phyloP scores from a whole-genome alignment of 1,284 basidiomycete species.

The Sparassis latifolia region DNA sequence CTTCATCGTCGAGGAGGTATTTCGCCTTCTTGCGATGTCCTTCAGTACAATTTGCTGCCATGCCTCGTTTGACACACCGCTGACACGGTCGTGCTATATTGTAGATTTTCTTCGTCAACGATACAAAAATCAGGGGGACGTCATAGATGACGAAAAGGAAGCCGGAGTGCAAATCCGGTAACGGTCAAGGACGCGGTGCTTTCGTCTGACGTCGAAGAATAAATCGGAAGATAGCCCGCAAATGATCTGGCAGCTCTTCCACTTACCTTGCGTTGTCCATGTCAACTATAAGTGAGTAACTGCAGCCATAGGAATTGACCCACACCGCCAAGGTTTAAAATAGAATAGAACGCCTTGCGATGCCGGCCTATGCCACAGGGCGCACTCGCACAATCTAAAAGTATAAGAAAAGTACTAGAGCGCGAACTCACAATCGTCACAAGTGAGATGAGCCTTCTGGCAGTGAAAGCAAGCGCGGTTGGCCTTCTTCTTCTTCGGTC shows the following conservation, averaged over 20 bases:
- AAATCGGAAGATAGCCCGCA: too few species aligned
- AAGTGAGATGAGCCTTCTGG: conserved; percentile 94
- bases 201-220: too few species aligned
- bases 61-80: conserved; percentile 91
- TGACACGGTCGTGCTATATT: conserved; percentile 85
- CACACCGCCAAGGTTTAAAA: too few species aligned
- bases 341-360: too few species aligned
- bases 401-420: background rate
- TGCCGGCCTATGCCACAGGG: too few species aligned
- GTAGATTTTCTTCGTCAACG: background rate
- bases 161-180: background rate
- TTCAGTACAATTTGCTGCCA: conserved; percentile 85
- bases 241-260: too few species aligned
- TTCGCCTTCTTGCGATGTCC: conserved; percentile 98
- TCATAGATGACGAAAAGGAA: background rate
- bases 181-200: too few species aligned
- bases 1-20: conserved; percentile 89
- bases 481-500: conserved; percentile 88
- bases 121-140: background rate
- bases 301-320: too few species aligned
- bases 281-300: too few species aligned
- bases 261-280: too few species aligned
- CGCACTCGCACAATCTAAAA: too few species aligned
- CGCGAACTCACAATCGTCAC: conserved; percentile 79
- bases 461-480: conserved; percentile 92